Conservation (phyloP, 2,329 filamentous ascomycete species). For the Xylariales sp. region DNA sequence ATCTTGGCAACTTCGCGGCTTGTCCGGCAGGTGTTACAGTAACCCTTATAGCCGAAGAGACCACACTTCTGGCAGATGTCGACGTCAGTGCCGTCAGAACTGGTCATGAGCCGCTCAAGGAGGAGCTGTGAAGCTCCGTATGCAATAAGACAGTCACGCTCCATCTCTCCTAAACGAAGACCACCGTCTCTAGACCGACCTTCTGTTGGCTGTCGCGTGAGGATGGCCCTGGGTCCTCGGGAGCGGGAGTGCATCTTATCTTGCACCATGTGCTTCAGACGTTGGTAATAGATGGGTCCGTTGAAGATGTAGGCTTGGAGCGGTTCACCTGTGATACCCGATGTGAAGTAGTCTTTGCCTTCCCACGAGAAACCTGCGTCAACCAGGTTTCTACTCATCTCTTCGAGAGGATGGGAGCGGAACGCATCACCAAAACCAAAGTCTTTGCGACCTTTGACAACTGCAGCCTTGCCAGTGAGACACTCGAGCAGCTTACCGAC, state of each 20-base stretch:
- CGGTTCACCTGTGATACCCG: constrained; percentile 88
- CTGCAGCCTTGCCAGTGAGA: constrained; percentile 87
- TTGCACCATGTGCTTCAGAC: constrained; percentile 99
- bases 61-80: constrained; percentile 94
- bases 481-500: constrained; percentile 97
- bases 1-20: constrained; percentile 82
- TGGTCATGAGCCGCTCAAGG: constrained; percentile 90
- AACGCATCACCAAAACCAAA: constrained; percentile 80
- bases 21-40: constrained; percentile 88
- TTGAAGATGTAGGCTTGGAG: constrained; percentile 97
- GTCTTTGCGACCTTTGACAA: constrained; percentile 77
- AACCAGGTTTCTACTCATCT: constrained; percentile 82
- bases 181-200: constrained; percentile 90
- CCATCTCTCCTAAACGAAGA: constrained; percentile 94
- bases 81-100: constrained; percentile 82
- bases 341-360: constrained; percentile 95
- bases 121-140: constrained; percentile 93
- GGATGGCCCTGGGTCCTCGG: constrained; percentile 81
- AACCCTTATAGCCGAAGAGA: constrained; percentile 91
- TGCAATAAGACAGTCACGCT: constrained; percentile 94
- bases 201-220: constrained; percentile 94
- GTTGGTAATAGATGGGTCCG: constrained; percentile 98
- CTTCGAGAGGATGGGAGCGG: constrained; percentile 78
- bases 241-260: constrained; percentile 99
- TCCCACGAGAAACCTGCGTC: constrained; percentile 92